Base-by-base conservation (phyloP, 345 rosid genomes). In the Atalantia buxifolia region DNA sequence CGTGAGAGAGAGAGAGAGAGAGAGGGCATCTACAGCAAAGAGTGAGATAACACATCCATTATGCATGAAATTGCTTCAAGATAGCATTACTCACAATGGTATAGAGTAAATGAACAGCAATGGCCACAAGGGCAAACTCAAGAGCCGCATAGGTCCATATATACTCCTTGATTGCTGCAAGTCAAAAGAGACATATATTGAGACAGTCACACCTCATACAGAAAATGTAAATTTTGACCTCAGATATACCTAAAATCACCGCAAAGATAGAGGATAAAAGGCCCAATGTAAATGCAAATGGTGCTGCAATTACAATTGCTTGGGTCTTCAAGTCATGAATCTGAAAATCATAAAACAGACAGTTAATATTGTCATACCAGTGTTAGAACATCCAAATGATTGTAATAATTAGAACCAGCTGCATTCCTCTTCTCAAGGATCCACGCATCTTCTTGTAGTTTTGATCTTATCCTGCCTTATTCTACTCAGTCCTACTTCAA, bases 71-170 rank as follows among this genome's bases (percentile, higher is more conserved):
- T 30, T 13, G 69, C 42, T 33, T 38, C 22, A 64, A 28, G 57
- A 71, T 67, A 66, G 50, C 31, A 22, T 76, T 48, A 84, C 98
- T 91, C 61, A 95, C 99, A 80, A 85, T 6, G 42, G 75, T 70
- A 79, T 91, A 95, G 35, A 92, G 76, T 36, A 93, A 33, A 81
- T 93, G 94, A 74, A 89, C 85, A 48, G 55, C 67, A 71, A 93
- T 69, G 45, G 94, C 96, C 67, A 95, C 90, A 31, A 91, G 87
- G 63, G 91, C 96, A 78, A 95, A 95, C 82, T 95, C 97, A 9
- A 93, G 90, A 73, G 98, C 97, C 45, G 97, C 98, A 40, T 88
- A 93, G 14, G 97, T 91, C 98, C 99, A 95, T 85, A 91, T 87
- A 72, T 90, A 93, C 85, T 93, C 97, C 86, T 80, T 88, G 77